Conservation (phyloP, 2,329 filamentous ascomycete species). For the Ciborinia camelliae region DNA sequence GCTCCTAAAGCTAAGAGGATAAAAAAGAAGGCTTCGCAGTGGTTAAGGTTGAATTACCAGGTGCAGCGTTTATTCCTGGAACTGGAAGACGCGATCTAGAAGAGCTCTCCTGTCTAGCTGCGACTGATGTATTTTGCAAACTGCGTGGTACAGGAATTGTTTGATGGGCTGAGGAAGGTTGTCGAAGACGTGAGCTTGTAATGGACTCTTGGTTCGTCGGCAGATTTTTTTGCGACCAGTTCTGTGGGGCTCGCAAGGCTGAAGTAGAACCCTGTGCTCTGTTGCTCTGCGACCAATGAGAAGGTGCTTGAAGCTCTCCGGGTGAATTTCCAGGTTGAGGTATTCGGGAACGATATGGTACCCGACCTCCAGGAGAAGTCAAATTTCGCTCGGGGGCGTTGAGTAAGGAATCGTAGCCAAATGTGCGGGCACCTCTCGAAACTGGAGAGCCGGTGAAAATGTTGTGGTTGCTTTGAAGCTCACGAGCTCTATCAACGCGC, state of each 20-base stretch:
- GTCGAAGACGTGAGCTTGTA: neutral
- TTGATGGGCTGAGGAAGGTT: neutral
- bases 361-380: neutral
- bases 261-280: neutral
- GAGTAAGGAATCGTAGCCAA: neutral
- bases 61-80: neutral
- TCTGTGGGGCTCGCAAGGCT: neutral
- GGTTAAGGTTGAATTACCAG: neutral
- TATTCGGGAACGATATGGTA: neutral
- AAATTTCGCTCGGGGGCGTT: neutral
- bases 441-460: constrained; percentile 15
- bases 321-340: neutral
- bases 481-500: neutral
- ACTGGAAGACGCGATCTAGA: neutral
- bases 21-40: constrained; percentile 7
- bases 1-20: constrained; percentile 16
- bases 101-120: neutral
- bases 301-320: neutral
- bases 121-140: neutral
- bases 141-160: no score
- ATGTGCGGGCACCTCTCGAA: neutral
- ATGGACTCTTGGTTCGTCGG: neutral
- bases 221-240: neutral
- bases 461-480: neutral
- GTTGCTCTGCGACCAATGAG: neutral